Conservation (phyloP, 139 green algal genomes). For the Edaphochlamys debaryana region DNA sequence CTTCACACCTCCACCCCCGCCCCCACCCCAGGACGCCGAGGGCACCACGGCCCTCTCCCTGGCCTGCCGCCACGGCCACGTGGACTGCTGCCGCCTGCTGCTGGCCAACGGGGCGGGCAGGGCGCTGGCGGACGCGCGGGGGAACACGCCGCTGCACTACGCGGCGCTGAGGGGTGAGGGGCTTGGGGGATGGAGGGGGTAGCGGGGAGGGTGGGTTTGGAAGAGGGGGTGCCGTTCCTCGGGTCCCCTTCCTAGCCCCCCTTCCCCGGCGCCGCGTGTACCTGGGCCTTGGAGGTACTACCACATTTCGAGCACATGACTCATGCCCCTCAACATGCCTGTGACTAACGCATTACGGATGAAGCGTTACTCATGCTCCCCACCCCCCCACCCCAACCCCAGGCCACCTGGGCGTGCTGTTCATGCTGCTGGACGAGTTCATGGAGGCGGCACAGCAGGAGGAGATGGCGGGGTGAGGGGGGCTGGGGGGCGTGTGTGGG, state of each 20-base stretch:
- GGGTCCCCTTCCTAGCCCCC: too few relatives aligned
- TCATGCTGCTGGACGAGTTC: slow-evolving; percentile 52
- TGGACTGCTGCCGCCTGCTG: slow-evolving; percentile 35
- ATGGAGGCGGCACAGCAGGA: slow-evolving; percentile 16
- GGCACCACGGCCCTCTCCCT: slow-evolving; percentile 34
- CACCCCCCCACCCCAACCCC: too few relatives aligned
- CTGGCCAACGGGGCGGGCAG: slow-evolving; percentile 38
- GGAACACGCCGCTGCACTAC: slow-evolving; percentile 47
- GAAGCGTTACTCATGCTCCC: too few relatives aligned
- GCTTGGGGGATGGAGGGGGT: too few relatives aligned
- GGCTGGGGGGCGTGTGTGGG: neutral
- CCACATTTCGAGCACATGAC: too few relatives aligned
- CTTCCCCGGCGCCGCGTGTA: too few relatives aligned
- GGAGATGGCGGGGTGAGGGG: slow-evolving; percentile 1
- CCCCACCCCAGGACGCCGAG: slow-evolving; percentile 19
- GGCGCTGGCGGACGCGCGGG: slow-evolving; percentile 15
- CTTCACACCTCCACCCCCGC: too few relatives aligned
- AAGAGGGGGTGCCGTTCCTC: too few relatives aligned
- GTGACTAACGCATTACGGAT: too few relatives aligned
- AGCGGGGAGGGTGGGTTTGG: too few relatives aligned
- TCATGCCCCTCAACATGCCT: too few relatives aligned
- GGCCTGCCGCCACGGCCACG: slow-evolving; percentile 25
- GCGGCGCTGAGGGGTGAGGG: slow-evolving; percentile 21
- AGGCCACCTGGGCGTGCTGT: slow-evolving; percentile 47
- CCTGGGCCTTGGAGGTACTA: too few relatives aligned